Base-by-base conservation (phyloP, 2,329 filamentous ascomycete genomes). In the Fusarium armeniacum region DNA sequence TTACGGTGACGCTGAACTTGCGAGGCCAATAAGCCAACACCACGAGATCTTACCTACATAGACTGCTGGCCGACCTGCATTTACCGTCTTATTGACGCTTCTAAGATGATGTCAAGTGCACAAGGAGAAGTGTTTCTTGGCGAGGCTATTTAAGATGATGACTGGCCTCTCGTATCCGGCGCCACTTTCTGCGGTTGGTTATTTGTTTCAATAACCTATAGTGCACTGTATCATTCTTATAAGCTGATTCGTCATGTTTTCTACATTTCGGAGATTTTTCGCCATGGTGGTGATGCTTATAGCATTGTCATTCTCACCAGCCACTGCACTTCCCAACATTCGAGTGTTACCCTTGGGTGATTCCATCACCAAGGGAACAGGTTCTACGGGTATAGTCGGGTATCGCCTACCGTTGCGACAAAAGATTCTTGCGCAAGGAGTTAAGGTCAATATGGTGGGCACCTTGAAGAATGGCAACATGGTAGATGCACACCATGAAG, bases 321-420 rank as follows among this genome's bases (percentile, higher is more conserved):
- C 33, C 13, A 16, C 9, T 24, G 64, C 57, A 2, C 51, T 70
- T 3, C 67, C 67, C 15, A 60, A 55, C 5, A 67, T 70, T 5
- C 33, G 67, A 7, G 65, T 64, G 5, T 24, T 70, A 2, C 67
- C 67, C 1, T 33, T 70, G 0, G 67, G 67, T 22, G 67, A 70
- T 41, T 70, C 67, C 2, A 70, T 70, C 38, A 70, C 67, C 2
- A 70, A 70, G 7, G 67, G 67, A 9, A 67, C 63, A 1, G 67
- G 67, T 4, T 70, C 67, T 10, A 46, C 54, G 3, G 66, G 62
- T 1, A 18, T 46, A 2, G 44, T 67, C 12, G 67, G 67, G 2
- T 70, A 70, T 24, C 67, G 67, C 0, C 9, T 58, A 1, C 47
- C 46, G 0, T 35, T 70, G 5, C 50, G 67, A 36, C 49, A 67